A percentile compares a stretch with the other conserved stretches of the same genome.
Evolutionary conservation across 441 rosid species (phyloP).

Genomic region (Populus hybrid): DNA sequence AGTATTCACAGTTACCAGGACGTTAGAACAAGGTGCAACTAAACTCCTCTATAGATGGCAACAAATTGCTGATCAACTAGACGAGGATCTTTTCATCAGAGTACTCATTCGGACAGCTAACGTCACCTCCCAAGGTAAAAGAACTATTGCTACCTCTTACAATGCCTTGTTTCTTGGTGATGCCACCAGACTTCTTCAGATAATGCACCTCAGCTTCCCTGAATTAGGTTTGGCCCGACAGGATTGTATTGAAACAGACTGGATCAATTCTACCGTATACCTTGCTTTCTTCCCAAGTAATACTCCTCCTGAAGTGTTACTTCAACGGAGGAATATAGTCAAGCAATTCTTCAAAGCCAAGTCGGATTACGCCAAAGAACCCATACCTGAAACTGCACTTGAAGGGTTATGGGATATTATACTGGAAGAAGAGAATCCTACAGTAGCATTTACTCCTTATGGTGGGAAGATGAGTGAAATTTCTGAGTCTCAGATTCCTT

Average conservation of each 20-base stretch:
- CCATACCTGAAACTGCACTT: constrained; percentile 37
- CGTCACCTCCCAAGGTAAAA: constrained; percentile 1
- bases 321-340: constrained; percentile 45
- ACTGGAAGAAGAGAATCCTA: constrained; percentile 38
- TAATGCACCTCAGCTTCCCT: constrained; percentile 45
- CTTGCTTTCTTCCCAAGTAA: constrained; percentile 41
- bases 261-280: constrained; percentile 55
- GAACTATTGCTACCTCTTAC: constrained; percentile 35
- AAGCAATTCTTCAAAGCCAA: constrained; percentile 56
- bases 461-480: constrained; percentile 60
- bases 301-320: constrained; percentile 48
- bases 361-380: constrained; percentile 50
- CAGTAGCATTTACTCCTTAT: constrained; percentile 47
- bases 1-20: constrained; percentile 45
- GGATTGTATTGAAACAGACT: constrained; percentile 49
- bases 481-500: constrained; percentile 39
- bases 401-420: constrained; percentile 46
- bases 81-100: constrained; percentile 49
- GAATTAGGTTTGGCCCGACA: constrained; percentile 46
- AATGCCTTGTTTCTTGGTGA: constrained; percentile 50
- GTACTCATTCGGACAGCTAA: constrained; percentile 34
- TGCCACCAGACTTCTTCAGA: constrained; percentile 24
- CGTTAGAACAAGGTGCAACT: constrained; percentile 36
- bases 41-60: constrained; percentile 52
- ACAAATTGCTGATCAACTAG: constrained; percentile 20